phyloP scores from a whole-genome alignment of 176 grass and related monocot genomes.

The Zoysia japonica region DNA sequence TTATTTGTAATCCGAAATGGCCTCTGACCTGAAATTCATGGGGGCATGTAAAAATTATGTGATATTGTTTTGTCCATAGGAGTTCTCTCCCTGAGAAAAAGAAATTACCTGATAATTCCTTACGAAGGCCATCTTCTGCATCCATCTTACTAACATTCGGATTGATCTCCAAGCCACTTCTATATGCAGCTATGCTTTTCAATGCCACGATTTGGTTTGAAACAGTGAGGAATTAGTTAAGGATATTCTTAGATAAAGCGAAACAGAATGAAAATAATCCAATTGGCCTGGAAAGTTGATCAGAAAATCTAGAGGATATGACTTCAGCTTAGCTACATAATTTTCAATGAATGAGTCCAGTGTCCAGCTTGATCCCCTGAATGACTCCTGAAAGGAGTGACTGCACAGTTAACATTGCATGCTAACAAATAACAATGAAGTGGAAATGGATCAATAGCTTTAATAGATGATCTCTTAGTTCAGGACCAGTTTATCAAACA shows the following conservation, averaged over 20 bases:
- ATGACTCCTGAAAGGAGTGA: slow-evolving; percentile 60
- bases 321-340: slow-evolving; percentile 72
- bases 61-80: background rate
- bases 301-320: slow-evolving; percentile 70
- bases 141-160: slow-evolving; percentile 64
- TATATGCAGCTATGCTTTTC: slow-evolving; percentile 95
- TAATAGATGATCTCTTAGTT: slow-evolving; percentile 2
- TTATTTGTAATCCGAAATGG: slow-evolving; percentile 83
- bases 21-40: slow-evolving; percentile 69
- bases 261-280: slow-evolving; percentile 8
- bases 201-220: slow-evolving; percentile 69
- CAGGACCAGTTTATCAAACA: slow-evolving; percentile 11
- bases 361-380: slow-evolving; percentile 69
- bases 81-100: background rate
- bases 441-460: background rate
- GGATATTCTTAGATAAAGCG: slow-evolving; percentile 41
- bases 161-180: slow-evolving; percentile 87
- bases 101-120: slow-evolving; percentile 65
- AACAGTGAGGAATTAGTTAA: slow-evolving; percentile 62
- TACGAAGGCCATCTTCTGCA: slow-evolving; percentile 80
- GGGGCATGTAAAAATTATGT: slow-evolving; percentile 3
- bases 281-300: slow-evolving; percentile 8
- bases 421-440: background rate
- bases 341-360: slow-evolving; percentile 77
- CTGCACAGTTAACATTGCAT: background rate